phyloP scores from a whole-genome alignment of 768 basidiomycete species.

The Tylopilus vinaceipallidus region DNA sequence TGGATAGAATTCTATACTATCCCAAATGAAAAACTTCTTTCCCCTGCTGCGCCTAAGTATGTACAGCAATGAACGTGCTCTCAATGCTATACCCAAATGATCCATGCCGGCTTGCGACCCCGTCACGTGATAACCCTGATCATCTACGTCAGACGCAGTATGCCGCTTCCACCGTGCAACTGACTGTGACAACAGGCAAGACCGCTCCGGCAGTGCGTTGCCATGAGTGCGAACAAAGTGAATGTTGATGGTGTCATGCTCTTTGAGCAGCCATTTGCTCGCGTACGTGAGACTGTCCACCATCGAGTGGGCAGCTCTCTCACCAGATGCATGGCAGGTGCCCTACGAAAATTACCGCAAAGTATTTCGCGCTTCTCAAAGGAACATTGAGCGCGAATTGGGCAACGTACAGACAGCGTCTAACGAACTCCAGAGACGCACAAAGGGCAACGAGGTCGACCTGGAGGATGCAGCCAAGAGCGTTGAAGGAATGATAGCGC shows the following conservation, averaged over 20 bases:
- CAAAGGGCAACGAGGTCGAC: constrained; percentile 36
- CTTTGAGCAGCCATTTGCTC: constrained; percentile 81
- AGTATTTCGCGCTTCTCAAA: constrained; percentile 80
- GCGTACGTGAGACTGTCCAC: constrained; percentile 42
- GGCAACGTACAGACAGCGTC: constrained; percentile 54
- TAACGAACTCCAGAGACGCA: constrained; percentile 56
- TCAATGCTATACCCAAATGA: neutral
- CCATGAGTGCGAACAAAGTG: constrained; percentile 46
- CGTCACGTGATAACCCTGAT: constrained; percentile 28
- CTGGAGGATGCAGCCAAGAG: constrained; percentile 54
- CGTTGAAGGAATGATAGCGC: constrained; percentile 74
- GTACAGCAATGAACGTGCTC: constrained; percentile 18
- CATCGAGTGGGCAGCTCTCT: neutral
- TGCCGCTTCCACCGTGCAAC: neutral
- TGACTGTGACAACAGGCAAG: constrained; percentile 10
- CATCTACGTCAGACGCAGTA: constrained; percentile 15
- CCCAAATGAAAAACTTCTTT: constrained; percentile 9
- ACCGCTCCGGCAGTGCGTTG: constrained; percentile 2
- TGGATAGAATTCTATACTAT: constrained; percentile 7
- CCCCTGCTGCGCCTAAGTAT: constrained; percentile 8
- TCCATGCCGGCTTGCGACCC: neutral
- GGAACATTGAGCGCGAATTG: constrained; percentile 78
- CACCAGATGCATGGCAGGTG: constrained; percentile 49
- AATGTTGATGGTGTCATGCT: constrained; percentile 73
- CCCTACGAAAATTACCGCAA: constrained; percentile 89